phyloP scores from a whole-genome alignment of 2,329 filamentous ascomycete species.

The Aspergillus awamori region DNA sequence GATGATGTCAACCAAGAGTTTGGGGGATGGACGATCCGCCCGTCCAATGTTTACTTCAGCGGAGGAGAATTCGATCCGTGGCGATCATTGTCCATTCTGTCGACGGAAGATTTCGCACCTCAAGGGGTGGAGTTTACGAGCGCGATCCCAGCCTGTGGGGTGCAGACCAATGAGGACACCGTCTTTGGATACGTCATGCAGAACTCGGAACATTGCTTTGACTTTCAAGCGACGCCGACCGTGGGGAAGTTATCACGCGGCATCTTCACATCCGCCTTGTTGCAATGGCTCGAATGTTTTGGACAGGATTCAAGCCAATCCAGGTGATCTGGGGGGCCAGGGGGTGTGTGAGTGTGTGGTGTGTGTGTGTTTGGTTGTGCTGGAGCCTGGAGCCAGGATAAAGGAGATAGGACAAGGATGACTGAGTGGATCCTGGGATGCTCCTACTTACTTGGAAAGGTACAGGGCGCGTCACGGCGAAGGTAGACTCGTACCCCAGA shows the following conservation, averaged over 20 bases:
- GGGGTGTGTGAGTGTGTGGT: neutral
- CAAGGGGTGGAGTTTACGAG: conserved; percentile 40
- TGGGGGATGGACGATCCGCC: conserved; percentile 56
- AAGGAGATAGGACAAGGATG: too few relatives aligned
- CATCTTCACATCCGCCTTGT: conserved; percentile 47
- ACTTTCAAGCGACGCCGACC: conserved; percentile 44
- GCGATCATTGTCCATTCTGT: conserved; percentile 51
- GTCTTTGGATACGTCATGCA: conserved; percentile 54
- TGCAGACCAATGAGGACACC: conserved; percentile 36
- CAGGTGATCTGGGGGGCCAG: neutral
- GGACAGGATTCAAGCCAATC: neutral
- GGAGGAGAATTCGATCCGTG: conserved; percentile 58
- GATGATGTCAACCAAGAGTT: conserved; percentile 47
- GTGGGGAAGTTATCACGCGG: conserved; percentile 38
- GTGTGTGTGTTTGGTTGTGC: neutral
- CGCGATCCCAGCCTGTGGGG: conserved; percentile 49
- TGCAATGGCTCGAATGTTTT: conserved; percentile 52
- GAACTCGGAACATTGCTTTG: conserved; percentile 54
- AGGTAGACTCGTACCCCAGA: too few relatives aligned
- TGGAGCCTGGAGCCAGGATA: neutral
- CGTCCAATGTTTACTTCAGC: conserved; percentile 56
- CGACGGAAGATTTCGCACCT: conserved; percentile 46
- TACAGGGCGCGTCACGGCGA: too few relatives aligned
- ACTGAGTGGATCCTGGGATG: too few relatives aligned
- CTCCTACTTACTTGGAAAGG: too few relatives aligned